These are phyloP conservation scores for Tetrapisispora taiwanensis DNA, from an alignment of 805 yeast species.

Conservation along the genomic window DNA sequence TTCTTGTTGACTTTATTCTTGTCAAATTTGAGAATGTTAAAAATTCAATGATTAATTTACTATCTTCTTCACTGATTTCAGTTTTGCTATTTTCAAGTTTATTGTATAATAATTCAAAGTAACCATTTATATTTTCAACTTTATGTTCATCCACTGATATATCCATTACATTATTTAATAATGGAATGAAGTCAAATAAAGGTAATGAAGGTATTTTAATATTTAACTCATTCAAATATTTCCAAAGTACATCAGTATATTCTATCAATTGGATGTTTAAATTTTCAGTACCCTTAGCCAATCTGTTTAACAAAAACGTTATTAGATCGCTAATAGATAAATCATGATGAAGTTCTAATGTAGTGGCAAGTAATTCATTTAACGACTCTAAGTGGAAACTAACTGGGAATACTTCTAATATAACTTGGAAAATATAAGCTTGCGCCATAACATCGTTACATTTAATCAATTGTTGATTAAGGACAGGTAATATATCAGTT, in stretches of 20 bases:
- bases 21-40: neutral
- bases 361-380: constrained; percentile 51
- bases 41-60: neutral
- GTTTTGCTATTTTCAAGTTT: neutral
- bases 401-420: constrained; percentile 89
- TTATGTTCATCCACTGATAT: neutral
- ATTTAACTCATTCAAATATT: constrained; percentile 46
- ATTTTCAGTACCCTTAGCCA: constrained; percentile 18
- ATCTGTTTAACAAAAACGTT: constrained; percentile 61
- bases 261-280: constrained; percentile 1
- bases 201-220: constrained; percentile 55
- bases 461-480: constrained; percentile 82
- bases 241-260: constrained; percentile 46
- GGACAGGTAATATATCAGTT: constrained; percentile 55
- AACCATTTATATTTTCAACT: constrained; percentile 1
- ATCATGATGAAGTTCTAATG: constrained; percentile 54
- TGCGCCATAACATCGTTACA: constrained; percentile 88
- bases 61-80: neutral
- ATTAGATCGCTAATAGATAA: constrained; percentile 57
- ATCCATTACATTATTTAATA: constrained; percentile 30
- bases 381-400: constrained; percentile 74
- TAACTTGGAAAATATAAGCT: constrained; percentile 76
- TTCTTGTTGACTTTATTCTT: neutral
- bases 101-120: constrained; percentile 1
- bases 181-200: constrained; percentile 49